These are phyloP conservation scores for Boletus subparvulus DNA, from an alignment of 768 basidiomycete genomes.

Conservation along the genomic window DNA sequence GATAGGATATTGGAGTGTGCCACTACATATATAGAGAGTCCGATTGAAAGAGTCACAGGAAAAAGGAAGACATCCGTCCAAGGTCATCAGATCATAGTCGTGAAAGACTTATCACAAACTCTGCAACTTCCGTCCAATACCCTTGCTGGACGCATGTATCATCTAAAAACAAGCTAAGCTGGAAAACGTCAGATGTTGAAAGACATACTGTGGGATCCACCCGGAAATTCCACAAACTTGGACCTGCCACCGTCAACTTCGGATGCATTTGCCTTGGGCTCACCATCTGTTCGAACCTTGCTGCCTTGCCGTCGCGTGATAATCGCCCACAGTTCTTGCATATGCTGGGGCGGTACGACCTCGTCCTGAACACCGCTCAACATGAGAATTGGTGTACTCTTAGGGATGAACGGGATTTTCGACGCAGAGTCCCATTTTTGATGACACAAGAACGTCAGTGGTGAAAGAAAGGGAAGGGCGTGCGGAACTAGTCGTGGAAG, in stretches of 20 bases:
- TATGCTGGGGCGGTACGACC: constrained; percentile 54
- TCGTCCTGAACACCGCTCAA: constrained; percentile 66
- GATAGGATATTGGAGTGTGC: not conserved
- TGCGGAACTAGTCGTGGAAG: constrained; percentile 80
- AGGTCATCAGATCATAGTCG: constrained; percentile 1
- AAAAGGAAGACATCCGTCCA: not conserved
- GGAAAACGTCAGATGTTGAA: not conserved
- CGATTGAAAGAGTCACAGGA: not conserved
- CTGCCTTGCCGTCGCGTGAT: constrained; percentile 48
- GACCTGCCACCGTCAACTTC: constrained; percentile 54
- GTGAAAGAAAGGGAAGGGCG: constrained; percentile 69
- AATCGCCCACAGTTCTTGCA: constrained; percentile 66
- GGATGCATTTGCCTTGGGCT: constrained; percentile 36
- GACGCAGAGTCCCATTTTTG: constrained; percentile 84
- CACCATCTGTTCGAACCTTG: constrained; percentile 16
- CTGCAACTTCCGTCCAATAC: constrained; percentile 52
- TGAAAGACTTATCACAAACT: constrained; percentile 42
- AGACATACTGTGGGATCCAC: constrained; percentile 53
- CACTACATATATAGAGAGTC: not conserved
- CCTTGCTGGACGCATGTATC: constrained; percentile 56
- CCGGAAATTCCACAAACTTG: constrained; percentile 54
- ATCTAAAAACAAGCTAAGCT: constrained; percentile 32
- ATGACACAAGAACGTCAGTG: constrained; percentile 77
- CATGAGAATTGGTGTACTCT: constrained; percentile 74
- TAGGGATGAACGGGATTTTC: constrained; percentile 61